These are phyloP conservation scores for Blastocrithidia nonstop DNA, from an alignment of 208 protist species.

Conservation along the genomic window DNA sequence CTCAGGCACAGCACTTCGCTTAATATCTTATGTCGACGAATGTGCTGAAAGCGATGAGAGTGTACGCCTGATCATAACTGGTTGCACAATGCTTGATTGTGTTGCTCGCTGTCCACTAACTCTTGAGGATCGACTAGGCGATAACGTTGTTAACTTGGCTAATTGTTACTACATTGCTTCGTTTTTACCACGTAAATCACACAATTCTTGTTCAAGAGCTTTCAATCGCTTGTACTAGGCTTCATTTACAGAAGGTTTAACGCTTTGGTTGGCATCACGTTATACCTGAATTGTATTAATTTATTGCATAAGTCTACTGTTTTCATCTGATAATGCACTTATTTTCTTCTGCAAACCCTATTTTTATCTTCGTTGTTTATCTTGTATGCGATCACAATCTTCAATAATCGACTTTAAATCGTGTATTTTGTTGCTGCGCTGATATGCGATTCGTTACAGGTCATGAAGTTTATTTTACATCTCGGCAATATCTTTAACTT, in stretches of 20 bases:
- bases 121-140: no score
- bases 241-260: no score
- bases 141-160: no score
- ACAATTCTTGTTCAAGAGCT: conserved; percentile 3
- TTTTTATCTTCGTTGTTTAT: conserved; percentile 18
- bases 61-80: conserved; percentile 4
- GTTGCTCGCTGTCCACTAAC: conserved; percentile 10
- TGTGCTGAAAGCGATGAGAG: conserved; percentile 32
- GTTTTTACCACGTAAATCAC: not conserved
- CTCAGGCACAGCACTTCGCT: conserved; percentile 41
- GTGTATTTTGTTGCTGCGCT: not conserved
- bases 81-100: conserved; percentile 1
- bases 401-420: no score
- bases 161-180: not conserved
- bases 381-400: no score
- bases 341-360: conserved; percentile 13
- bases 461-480: conserved; percentile 9
- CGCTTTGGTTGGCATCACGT: no score
- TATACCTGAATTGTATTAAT: not conserved
- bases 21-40: conserved; percentile 26
- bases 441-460: conserved; percentile 12
- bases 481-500: conserved; percentile 15
- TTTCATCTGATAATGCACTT: conserved; percentile 2
- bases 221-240: not conserved
- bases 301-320: not conserved